These are phyloP conservation scores for Besnoitia besnoiti DNA, from an alignment of 169 alveolate species.

Conservation along the genomic window DNA sequence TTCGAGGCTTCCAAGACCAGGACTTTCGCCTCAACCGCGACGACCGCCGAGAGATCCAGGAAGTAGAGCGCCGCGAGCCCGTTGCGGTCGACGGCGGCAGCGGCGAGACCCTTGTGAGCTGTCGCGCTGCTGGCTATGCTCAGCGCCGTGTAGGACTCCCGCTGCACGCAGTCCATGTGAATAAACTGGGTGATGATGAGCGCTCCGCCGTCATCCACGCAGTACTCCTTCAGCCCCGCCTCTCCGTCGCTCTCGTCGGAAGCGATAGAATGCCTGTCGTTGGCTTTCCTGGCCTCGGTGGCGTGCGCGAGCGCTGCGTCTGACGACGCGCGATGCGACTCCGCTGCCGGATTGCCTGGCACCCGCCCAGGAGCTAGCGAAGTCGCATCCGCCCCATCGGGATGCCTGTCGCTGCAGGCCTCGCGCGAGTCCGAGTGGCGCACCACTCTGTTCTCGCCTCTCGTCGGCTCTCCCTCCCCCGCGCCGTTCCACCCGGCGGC, in stretches of 20 bases:
- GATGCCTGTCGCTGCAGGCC: no score
- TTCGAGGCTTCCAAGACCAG: conserved; percentile 41
- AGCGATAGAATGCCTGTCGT: no score
- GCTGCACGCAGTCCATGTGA: conserved; percentile 52
- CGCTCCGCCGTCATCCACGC: not conserved
- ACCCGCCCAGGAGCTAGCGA: no score
- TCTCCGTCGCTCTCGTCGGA: not conserved
- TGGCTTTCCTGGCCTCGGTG: no score
- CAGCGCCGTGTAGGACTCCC: conserved; percentile 45
- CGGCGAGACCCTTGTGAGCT: conserved; percentile 21
- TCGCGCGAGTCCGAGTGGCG: no score
- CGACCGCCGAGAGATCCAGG: conserved; percentile 22
- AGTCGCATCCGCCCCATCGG: no score
- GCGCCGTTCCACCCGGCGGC: no score
- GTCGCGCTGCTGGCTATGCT: conserved; percentile 38
- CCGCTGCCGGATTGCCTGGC: no score
- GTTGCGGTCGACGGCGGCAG: conserved; percentile 35
- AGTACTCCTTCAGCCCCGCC: not conserved
- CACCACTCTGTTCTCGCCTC: no score
- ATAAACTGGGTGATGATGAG: conserved; percentile 29
- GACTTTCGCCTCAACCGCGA: conserved; percentile 36
- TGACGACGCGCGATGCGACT: no score
- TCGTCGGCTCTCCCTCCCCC: no score
- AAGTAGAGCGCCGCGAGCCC: conserved; percentile 42
- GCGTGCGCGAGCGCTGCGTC: no score